These are phyloP conservation scores for Talaromyces liani DNA, from an alignment of 495 filamentous ascomycete genomes.

Conservation along the genomic window DNA sequence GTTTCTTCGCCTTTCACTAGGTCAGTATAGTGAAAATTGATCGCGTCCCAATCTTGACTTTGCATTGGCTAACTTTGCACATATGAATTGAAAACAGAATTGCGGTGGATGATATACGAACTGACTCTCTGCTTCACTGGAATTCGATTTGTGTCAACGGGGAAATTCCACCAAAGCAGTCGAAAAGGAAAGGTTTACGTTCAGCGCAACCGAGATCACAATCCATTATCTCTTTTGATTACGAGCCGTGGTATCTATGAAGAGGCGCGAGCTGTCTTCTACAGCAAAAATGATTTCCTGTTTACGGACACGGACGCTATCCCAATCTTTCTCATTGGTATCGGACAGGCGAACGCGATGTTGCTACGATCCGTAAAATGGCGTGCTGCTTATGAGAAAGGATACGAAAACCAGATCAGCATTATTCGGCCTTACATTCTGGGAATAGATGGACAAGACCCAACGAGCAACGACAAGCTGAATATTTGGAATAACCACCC, in stretches of 20 bases:
- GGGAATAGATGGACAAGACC: background rate
- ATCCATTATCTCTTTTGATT: background rate
- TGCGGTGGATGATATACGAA: background rate
- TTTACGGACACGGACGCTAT: background rate
- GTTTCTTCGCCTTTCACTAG: background rate
- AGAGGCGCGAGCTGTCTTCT: background rate
- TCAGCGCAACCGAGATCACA: background rate
- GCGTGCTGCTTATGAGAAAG: background rate
- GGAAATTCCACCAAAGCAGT: background rate
- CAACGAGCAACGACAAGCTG: background rate
- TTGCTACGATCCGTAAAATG: background rate
- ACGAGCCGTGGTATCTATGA: background rate
- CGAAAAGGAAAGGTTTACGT: background rate
- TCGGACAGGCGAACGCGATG: background rate
- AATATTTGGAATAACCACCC: background rate
- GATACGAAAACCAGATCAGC: background rate
- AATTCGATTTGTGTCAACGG: background rate
- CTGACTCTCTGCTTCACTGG: background rate
- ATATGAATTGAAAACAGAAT: background rate
- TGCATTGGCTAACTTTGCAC: background rate
- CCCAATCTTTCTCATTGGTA: slow-evolving; percentile 4
- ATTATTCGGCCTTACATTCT: background rate
- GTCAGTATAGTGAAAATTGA: background rate
- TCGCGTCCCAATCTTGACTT: background rate
- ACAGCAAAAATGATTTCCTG: background rate